These are phyloP conservation scores for Saussurea involucrata DNA, from an alignment of 129 eudicot species.

Conservation along the genomic window DNA sequence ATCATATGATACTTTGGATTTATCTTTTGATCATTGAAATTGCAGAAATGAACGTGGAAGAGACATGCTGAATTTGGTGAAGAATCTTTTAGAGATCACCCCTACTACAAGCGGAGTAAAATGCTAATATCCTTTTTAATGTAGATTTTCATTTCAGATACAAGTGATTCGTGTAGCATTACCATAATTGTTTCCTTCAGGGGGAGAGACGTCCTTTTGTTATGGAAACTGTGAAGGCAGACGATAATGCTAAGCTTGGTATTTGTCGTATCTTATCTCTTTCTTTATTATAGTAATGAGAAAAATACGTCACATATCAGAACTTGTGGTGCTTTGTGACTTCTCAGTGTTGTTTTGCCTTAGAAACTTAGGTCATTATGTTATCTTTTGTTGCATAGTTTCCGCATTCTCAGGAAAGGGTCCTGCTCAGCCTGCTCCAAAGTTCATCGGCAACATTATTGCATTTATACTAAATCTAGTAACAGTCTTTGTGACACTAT, in stretches of 20 bases:
- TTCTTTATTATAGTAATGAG: background rate
- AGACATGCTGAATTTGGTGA: slow-evolving; percentile 88
- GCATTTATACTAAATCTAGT: slow-evolving; percentile 81
- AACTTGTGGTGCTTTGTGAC: background rate
- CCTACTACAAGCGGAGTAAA: slow-evolving; percentile 75
- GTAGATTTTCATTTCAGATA: background rate
- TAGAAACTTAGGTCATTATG: background rate
- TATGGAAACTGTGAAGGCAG: slow-evolving; percentile 95
- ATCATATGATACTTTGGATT: too few relatives aligned
- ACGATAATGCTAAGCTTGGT: slow-evolving; percentile 92
- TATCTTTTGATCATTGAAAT: slow-evolving; percentile 1
- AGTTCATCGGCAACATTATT: slow-evolving; percentile 72
- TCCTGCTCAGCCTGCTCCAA: slow-evolving; percentile 92
- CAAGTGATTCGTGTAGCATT: background rate
- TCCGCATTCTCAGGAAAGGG: slow-evolving; percentile 58
- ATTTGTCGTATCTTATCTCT: slow-evolving; percentile 14
- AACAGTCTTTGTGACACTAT: slow-evolving; percentile 21
- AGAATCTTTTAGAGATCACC: slow-evolving; percentile 75
- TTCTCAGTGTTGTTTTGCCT: background rate
- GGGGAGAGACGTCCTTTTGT: slow-evolving; percentile 96
- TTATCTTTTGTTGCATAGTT: background rate
- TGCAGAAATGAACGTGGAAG: slow-evolving; percentile 92
- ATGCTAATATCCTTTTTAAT: background rate
- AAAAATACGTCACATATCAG: background rate
- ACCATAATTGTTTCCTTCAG: slow-evolving; percentile 29